Evolutionary conservation across 768 basidiomycete species (phyloP).

Genomic region (Royoungia palumana): DNA sequence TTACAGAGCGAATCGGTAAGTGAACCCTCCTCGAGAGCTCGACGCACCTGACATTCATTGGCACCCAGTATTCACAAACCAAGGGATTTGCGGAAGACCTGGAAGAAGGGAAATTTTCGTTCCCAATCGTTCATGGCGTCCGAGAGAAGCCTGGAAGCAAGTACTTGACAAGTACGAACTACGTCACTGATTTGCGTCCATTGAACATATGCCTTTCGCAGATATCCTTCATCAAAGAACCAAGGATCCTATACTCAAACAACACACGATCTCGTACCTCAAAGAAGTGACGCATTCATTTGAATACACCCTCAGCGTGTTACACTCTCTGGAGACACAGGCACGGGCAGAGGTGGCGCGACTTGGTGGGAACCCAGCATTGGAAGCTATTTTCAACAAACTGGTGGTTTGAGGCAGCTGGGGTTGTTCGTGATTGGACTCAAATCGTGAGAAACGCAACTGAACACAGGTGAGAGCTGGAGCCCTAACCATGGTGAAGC

Average conservation of each 20-base stretch:
- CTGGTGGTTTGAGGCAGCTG: constrained; percentile 32
- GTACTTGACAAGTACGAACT: constrained; percentile 73
- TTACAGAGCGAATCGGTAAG: constrained; percentile 24
- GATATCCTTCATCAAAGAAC: constrained; percentile 91
- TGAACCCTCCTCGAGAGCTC: background rate
- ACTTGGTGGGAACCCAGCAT: constrained; percentile 70
- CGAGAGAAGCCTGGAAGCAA: constrained; percentile 72
- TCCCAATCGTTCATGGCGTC: constrained; percentile 90
- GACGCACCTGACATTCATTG: background rate
- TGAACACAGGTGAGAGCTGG: too few species aligned
- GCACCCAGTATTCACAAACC: constrained; percentile 68
- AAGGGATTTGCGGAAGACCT: constrained; percentile 93
- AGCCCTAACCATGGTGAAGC: too few species aligned
- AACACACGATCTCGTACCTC: constrained; percentile 77
- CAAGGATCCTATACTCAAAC: constrained; percentile 73
- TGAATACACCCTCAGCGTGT: constrained; percentile 75
- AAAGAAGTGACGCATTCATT: constrained; percentile 76
- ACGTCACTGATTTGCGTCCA: background rate
- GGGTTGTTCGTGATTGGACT: too few species aligned
- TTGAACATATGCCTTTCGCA: constrained; percentile 27
- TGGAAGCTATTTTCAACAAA: constrained; percentile 56
- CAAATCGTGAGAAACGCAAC: too few species aligned
- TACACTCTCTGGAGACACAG: constrained; percentile 64
- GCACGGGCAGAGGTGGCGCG: constrained; percentile 62
- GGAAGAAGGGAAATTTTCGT: constrained; percentile 96